Conservation (phyloP, 2,329 filamentous ascomycete species). For the Scortechinia acanthostroma region DNA sequence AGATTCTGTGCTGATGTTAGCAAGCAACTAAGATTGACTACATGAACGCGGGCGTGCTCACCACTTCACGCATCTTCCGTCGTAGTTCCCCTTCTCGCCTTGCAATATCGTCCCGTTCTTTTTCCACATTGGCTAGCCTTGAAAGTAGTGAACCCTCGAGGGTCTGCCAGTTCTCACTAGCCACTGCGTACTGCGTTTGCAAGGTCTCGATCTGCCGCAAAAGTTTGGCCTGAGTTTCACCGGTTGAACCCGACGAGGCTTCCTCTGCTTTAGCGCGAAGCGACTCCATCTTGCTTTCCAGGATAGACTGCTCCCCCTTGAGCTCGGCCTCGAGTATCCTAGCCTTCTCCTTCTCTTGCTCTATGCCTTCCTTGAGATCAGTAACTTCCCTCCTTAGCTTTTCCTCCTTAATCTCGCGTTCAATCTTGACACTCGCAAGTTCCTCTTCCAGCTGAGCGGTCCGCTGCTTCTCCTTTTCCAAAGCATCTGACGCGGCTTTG, state of each 20-base stretch:
- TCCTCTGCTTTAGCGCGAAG: slow-evolving; percentile 83
- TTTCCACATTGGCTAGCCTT: slow-evolving; percentile 72
- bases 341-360: slow-evolving; percentile 65
- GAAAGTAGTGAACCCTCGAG: slow-evolving; percentile 82
- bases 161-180: slow-evolving; percentile 94
- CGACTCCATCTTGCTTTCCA: slow-evolving; percentile 85
- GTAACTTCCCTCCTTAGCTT: slow-evolving; percentile 49
- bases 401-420: slow-evolving; percentile 59
- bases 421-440: slow-evolving; percentile 62
- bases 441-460: slow-evolving; percentile 43
- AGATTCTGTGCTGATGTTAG: slow-evolving; percentile 41
- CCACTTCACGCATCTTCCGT: slow-evolving; percentile 80
- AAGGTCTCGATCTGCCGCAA: slow-evolving; percentile 90
- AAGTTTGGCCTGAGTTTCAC: slow-evolving; percentile 81
- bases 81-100: slow-evolving; percentile 80
- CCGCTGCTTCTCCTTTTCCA: background rate
- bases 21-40: slow-evolving; percentile 3
- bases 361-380: slow-evolving; percentile 67
- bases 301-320: slow-evolving; percentile 66
- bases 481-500: background rate
- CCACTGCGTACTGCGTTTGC: slow-evolving; percentile 88
- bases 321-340: slow-evolving; percentile 68
- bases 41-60: slow-evolving; percentile 37
- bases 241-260: slow-evolving; percentile 72
- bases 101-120: slow-evolving; percentile 79